Evolutionary conservation across 2,329 filamentous ascomycete genomes (phyloP).

Genomic region (Metarhizium sp.): DNA sequence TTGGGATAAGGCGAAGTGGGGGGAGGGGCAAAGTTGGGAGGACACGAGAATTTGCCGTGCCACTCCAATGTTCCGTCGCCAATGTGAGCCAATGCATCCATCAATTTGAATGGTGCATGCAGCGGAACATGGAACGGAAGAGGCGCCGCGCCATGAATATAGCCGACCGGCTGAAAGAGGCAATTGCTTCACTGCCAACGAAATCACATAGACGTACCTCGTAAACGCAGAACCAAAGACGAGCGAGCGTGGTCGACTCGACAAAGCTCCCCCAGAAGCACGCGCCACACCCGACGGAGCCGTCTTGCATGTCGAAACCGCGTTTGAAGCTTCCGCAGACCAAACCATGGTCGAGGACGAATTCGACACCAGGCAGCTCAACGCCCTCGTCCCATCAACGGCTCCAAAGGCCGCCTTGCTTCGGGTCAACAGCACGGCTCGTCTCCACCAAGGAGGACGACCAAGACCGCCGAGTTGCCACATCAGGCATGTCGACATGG

Average conservation of each 20-base stretch:
- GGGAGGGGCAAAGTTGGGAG: not conserved
- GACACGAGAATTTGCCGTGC: too few relatives aligned
- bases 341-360: not conserved
- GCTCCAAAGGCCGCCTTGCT: slow-evolving; percentile 3
- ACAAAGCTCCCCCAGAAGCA: not conserved
- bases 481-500: slow-evolving; percentile 11
- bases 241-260: not conserved
- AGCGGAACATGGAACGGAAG: not conserved
- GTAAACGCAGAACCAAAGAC: not conserved
- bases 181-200: not conserved
- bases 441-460: slow-evolving; percentile 6
- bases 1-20: not conserved
- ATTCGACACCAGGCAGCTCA: not conserved
- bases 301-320: not conserved
- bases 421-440: slow-evolving; percentile 6
- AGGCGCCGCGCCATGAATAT: not conserved
- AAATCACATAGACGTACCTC: not conserved
- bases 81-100: too few relatives aligned
- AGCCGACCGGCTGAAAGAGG: too few relatives aligned
- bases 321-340: not conserved
- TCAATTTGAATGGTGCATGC: not conserved
- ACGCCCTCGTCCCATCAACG: not conserved
- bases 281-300: not conserved
- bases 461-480: slow-evolving; percentile 9
- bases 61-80: not conserved